Conservation (phyloP, 371 early-diverging fungal genomes). For the Mortierella sp. region DNA sequence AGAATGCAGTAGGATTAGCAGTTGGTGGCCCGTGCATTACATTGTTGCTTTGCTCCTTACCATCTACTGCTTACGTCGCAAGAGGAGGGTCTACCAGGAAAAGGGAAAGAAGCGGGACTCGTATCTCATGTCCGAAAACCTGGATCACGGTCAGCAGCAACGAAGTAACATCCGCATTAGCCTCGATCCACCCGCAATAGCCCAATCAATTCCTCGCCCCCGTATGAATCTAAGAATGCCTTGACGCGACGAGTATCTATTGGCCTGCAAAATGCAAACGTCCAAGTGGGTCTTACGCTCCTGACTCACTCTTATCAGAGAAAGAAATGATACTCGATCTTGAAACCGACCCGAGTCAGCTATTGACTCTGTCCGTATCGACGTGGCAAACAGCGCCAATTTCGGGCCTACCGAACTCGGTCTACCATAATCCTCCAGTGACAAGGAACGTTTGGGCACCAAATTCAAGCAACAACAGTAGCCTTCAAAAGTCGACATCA, state of each 20-base stretch:
- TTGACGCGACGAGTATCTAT: constrained; percentile 15
- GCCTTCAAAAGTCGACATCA: constrained; percentile 13
- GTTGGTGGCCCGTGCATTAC: constrained; percentile 19
- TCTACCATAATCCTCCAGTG: constrained; percentile 2
- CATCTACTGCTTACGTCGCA: constrained; percentile 20
- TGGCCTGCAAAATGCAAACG: constrained; percentile 1
- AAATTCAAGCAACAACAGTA: neutral
- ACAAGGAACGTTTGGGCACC: neutral
- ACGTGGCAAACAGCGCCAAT: constrained; percentile 21
- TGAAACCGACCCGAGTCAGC: constrained; percentile 14
- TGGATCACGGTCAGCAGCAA: constrained; percentile 2
- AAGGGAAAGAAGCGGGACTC: constrained; percentile 19
- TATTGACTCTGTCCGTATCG: constrained; percentile 8
- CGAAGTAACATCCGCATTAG: constrained; percentile 43
- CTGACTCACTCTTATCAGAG: constrained; percentile 29
- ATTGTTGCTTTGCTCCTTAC: constrained; percentile 27
- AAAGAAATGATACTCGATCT: constrained; percentile 38
- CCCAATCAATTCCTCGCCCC: constrained; percentile 4
- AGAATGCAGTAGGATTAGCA: constrained; percentile 17
- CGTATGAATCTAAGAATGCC: constrained; percentile 12
- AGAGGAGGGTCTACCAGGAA: constrained; percentile 9
- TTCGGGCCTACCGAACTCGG: neutral
- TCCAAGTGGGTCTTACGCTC: constrained; percentile 18
- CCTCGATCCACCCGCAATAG: constrained; percentile 30
- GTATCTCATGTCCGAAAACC: constrained; percentile 37